Conservation (phyloP, 2,329 filamentous ascomycete genomes). For the Trichothecium roseum region DNA sequence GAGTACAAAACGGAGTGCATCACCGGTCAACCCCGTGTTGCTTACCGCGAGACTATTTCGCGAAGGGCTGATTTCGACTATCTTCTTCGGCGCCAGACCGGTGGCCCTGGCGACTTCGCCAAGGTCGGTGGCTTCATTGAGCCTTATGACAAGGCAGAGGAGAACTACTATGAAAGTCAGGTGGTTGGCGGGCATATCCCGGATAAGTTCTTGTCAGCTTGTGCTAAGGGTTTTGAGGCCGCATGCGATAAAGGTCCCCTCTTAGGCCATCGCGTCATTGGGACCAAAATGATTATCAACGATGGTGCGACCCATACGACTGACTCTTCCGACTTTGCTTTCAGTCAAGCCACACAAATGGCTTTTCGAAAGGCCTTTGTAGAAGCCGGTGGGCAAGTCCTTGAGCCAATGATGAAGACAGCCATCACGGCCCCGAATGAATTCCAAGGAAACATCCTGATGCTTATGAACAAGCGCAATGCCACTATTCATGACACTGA, state of each 20-base stretch:
- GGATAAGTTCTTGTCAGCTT: constrained; percentile 92
- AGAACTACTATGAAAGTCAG: constrained; percentile 78
- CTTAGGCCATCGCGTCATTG: constrained; percentile 86
- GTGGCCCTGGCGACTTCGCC: constrained; percentile 91
- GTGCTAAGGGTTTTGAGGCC: constrained; percentile 84
- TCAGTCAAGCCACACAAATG: constrained; percentile 89
- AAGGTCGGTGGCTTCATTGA: constrained; percentile 89
- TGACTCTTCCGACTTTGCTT: constrained; percentile 93
- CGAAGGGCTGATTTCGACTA: constrained; percentile 78
- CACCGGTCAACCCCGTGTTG: constrained; percentile 93
- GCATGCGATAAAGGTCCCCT: constrained; percentile 80
- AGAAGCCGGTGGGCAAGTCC: constrained; percentile 68
- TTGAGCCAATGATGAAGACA: constrained; percentile 97
- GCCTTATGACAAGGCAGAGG: constrained; percentile 60
- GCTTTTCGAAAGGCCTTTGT: constrained; percentile 92
- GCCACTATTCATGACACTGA: constrained; percentile 94
- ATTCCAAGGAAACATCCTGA: constrained; percentile 94
- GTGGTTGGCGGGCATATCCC: constrained; percentile 84
- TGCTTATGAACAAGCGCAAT: constrained; percentile 92
- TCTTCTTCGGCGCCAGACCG: constrained; percentile 87
- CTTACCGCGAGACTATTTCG: constrained; percentile 90
- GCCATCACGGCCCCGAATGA: constrained; percentile 92
- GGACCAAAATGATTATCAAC: constrained; percentile 82
- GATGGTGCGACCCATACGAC: constrained; percentile 96
- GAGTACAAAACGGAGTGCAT: constrained; percentile 95